These are phyloP conservation scores for Aspergillus conjunctus DNA, from an alignment of 495 filamentous ascomycete genomes.

Conservation along the genomic window DNA sequence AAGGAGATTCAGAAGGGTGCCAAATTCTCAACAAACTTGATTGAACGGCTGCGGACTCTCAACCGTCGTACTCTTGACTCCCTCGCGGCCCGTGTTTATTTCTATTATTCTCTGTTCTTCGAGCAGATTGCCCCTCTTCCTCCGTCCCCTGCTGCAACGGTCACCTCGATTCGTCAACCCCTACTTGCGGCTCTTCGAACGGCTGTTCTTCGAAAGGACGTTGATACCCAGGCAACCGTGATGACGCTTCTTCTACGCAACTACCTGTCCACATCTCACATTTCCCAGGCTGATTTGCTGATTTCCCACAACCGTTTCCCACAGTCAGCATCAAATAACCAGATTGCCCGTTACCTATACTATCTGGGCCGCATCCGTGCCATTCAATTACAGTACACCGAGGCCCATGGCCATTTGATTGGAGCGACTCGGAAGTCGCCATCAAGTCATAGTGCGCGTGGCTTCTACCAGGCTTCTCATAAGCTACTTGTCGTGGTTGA, in stretches of 20 bases:
- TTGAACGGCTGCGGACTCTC: constrained; percentile 79
- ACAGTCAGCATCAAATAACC: constrained; percentile 89
- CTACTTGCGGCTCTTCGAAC: constrained; percentile 88
- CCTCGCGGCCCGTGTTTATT: constrained; percentile 92
- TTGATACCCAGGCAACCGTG: constrained; percentile 92
- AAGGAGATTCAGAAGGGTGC: constrained; percentile 77
- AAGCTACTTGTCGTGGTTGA: constrained; percentile 95
- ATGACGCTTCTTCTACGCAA: constrained; percentile 94
- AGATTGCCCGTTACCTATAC: constrained; percentile 94
- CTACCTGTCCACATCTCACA: constrained; percentile 94
- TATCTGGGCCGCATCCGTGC: constrained; percentile 95
- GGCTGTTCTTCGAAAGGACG: constrained; percentile 91
- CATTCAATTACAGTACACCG: constrained; percentile 93
- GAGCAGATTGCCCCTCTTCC: constrained; percentile 85
- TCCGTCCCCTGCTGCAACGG: constrained; percentile 79
- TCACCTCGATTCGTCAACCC: constrained; percentile 81
- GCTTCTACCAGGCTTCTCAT: constrained; percentile 92
- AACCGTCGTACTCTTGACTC: constrained; percentile 95
- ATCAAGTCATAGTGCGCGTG: constrained; percentile 80
- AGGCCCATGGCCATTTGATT: constrained; percentile 91
- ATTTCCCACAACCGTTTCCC: constrained; percentile 96
- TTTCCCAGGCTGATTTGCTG: constrained; percentile 92
- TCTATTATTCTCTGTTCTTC: constrained; percentile 93
- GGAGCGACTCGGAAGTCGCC: constrained; percentile 94
- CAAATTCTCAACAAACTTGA: constrained; percentile 77